Base-by-base conservation (phyloP, 2,329 filamentous ascomycete genomes). In the Passalora sequoiae region DNA sequence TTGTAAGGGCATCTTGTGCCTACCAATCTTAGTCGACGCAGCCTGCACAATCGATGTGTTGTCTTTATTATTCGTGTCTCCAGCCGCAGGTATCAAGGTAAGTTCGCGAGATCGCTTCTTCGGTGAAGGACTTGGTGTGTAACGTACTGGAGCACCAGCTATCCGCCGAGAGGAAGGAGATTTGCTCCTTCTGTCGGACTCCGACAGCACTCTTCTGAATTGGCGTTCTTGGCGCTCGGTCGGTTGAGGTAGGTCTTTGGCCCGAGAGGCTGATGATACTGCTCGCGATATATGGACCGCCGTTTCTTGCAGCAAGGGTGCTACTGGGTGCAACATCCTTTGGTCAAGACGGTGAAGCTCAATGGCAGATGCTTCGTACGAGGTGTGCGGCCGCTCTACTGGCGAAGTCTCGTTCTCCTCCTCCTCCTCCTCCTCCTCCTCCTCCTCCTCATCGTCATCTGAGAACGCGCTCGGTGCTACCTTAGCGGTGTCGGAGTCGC, bases 71-170 rank as follows among this genome's bases (percentile, higher is more conserved):
- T 16, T 33, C 21, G 8, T 21, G 25, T 10, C 13, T 29, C 13
- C 38, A 25, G 30, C 25, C 4, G 21, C 15, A 17, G 38, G 32
- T 4, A 21, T 32, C 24, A 44, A 43, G 13, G 49, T 53, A 13
- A 24, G 33, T 27, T 50, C 42, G 22, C 44, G 50, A 13, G 47
- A 52, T 36, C 46, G 39, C 13, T 41, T 52, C 7, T 46, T 51
- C 39, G 54, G 54, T 19, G 54, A 53, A 13, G 53, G 50, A n/a
- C 53, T 47, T 4, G 51, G 54, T n/a, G 53, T 60, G 45, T 56
- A 55, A 28, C 57, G 49, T 20, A 59, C 54, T 44, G 58, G 57
- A n/a, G 56, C 56, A 33, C 57, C 57, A n/a, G 54, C 52, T 7
- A 51, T 27, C 5, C 59, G 47, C 20, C 51, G 53, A 8, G 47